Percentiles rank a stretch among this genome's conserved stretches.
phyloP scores from a whole-genome alignment of 1,284 basidiomycete genomes.

The Wolfiporia cocos region DNA sequence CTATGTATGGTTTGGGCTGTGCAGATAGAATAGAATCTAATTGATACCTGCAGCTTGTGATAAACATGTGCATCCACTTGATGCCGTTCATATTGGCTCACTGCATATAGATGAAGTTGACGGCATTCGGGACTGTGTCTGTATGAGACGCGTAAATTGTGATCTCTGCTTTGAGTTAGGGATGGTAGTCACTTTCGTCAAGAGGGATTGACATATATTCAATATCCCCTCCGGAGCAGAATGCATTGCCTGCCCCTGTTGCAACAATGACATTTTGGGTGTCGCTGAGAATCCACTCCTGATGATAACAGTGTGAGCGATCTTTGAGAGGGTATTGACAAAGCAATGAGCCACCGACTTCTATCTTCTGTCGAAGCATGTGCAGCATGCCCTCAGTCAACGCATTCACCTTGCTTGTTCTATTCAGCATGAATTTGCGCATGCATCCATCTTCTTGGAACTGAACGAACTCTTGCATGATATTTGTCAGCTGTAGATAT shows the following conservation, averaged over 20 bases:
- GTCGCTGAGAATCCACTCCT: constrained; percentile 80
- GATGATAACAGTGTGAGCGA: constrained; percentile 5
- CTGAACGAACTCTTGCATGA: constrained; percentile 49
- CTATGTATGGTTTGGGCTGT: constrained; percentile 83
- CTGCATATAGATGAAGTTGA: constrained; percentile 91
- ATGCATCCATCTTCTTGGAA: constrained; percentile 63
- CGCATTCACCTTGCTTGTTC: constrained; percentile 83
- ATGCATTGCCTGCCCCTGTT: constrained; percentile 74
- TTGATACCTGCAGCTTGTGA: constrained; percentile 58
- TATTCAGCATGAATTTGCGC: constrained; percentile 76
- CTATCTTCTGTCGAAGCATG: constrained; percentile 64
- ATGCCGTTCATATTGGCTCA: constrained; percentile 36
- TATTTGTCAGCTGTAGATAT: too few relatives aligned
- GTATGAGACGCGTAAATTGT: constrained; percentile 42
- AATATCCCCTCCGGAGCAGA: constrained; percentile 96
- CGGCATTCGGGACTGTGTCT: constrained; percentile 52
- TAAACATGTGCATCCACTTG: background rate
- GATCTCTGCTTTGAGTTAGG: constrained; percentile 42
- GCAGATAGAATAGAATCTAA: constrained; percentile 83
- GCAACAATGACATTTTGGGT: constrained; percentile 77
- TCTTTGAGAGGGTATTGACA: background rate
- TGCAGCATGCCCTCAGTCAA: constrained; percentile 83
- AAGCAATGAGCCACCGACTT: constrained; percentile 39
- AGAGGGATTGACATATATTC: constrained; percentile 45
- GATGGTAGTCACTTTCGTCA: background rate